Conservation (phyloP, 2,329 filamentous ascomycete species). For the Periconia macrospinosa region DNA sequence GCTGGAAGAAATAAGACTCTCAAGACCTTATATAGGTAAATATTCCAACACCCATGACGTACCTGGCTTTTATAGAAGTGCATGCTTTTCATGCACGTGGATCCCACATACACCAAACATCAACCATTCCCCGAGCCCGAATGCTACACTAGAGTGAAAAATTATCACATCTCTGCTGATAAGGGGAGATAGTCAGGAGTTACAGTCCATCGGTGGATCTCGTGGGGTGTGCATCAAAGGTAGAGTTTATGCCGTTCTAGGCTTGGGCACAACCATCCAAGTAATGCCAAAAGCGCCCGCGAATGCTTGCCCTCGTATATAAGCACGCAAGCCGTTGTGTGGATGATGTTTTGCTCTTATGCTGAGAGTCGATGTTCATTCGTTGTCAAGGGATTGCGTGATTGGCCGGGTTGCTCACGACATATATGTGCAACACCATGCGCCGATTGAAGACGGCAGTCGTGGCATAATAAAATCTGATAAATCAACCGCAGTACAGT, state of each 20-base stretch:
- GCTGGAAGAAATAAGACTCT: background rate
- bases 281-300: background rate
- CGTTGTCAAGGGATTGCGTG: conserved; percentile 33
- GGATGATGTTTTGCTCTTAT: conserved; percentile 5
- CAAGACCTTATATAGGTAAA: background rate
- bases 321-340: conserved; percentile 28
- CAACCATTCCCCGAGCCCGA: too few relatives aligned
- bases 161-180: background rate
- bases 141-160: too few relatives aligned
- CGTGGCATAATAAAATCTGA: conserved; percentile 9
- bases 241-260: background rate
- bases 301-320: background rate
- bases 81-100: too few relatives aligned
- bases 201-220: background rate
- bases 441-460: conserved; percentile 8
- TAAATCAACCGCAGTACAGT: background rate
- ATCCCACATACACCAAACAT: too few relatives aligned
- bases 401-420: conserved; percentile 34
- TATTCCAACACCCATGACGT: background rate
- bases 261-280: background rate
- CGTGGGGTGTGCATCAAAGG: background rate
- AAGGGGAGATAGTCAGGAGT: background rate
- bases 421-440: conserved; percentile 19
- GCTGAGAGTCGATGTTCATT: conserved; percentile 21
- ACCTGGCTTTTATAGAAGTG: background rate